Percentiles rank a stretch among this genome's conserved stretches.
Evolutionary conservation across 306 rosid genomes (phyloP).

Genomic region (Lathyrus oleraceus): DNA sequence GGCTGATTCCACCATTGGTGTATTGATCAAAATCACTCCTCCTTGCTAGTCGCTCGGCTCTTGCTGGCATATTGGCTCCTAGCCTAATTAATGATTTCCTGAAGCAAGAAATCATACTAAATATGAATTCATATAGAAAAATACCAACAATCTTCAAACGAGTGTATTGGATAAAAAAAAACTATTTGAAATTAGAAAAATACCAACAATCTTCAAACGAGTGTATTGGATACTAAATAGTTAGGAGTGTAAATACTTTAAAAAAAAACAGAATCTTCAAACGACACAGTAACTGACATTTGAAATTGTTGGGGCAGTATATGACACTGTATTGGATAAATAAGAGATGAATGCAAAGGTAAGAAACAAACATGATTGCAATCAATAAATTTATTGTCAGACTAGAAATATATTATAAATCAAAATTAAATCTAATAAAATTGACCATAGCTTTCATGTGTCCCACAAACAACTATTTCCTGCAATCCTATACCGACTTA

Average conservation of each 20-base stretch:
- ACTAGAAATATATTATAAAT: constrained; percentile 30
- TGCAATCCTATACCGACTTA: constrained; percentile 35
- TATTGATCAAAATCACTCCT: constrained; percentile 91
- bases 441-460: constrained; percentile 44
- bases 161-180: too few relatives aligned
- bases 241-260: constrained; percentile 23
- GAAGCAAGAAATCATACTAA: constrained; percentile 39
- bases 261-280: not conserved
- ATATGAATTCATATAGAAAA: constrained; percentile 13
- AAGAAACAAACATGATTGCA: constrained; percentile 25
- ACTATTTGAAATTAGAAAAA: too few relatives aligned
- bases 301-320: constrained; percentile 16
- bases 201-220: not conserved
- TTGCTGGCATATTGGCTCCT: constrained; percentile 98
- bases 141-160: not conserved
- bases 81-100: constrained; percentile 89
- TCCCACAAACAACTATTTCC: constrained; percentile 54
- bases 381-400: constrained; percentile 31
- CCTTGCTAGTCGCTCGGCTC: constrained; percentile 86
- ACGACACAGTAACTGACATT: not conserved
- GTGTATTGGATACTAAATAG: too few relatives aligned
- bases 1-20: constrained; percentile 71
- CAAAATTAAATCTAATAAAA: constrained; percentile 17
- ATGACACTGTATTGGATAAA: not conserved
- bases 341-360: constrained; percentile 12